Percentiles rank a stretch among this genome's conserved stretches.
These are phyloP conservation scores for Penicillium roqueforti DNA, from an alignment of 495 filamentous ascomycete species.

Conservation along the genomic window DNA sequence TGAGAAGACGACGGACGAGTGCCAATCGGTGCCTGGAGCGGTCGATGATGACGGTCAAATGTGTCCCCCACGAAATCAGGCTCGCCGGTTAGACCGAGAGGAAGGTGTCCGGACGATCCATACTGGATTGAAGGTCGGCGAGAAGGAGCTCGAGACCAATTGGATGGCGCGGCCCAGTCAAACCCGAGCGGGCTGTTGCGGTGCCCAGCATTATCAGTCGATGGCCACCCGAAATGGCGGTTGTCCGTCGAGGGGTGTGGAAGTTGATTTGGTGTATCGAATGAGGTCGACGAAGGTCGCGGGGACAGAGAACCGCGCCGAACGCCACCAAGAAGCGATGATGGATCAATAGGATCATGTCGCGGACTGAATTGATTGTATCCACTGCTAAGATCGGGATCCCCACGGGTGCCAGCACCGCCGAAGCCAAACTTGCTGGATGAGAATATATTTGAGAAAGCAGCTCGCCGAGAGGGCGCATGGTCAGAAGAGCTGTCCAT, in stretches of 20 bases:
- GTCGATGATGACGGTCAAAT: conserved; percentile 42
- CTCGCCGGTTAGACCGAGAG: conserved; percentile 46
- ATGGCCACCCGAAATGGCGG: conserved; percentile 61
- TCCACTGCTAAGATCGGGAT: conserved; percentile 41
- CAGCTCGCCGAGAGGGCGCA: conserved; percentile 39
- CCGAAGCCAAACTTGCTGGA: conserved; percentile 41
- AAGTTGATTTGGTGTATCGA: conserved; percentile 59
- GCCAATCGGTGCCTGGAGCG: conserved; percentile 52
- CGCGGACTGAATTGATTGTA: conserved; percentile 62
- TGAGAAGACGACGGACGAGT: conserved; percentile 53
- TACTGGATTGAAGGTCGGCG: conserved; percentile 54
- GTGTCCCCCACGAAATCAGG: conserved; percentile 43
- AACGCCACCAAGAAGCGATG: conserved; percentile 49
- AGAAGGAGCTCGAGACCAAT: conserved; percentile 55
- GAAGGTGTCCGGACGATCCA: conserved; percentile 53
- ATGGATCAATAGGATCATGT: conserved; percentile 55
- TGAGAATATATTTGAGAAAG: conserved; percentile 46
- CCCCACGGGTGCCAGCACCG: conserved; percentile 38
- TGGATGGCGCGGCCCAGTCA: conserved; percentile 52
- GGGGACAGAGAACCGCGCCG: conserved; percentile 63
- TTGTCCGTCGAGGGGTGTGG: conserved; percentile 79
- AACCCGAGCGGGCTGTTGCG: conserved; percentile 52
- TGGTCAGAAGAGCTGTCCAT: conserved; percentile 45
- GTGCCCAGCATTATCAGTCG: conserved; percentile 47
- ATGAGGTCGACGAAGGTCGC: conserved; percentile 72